These are phyloP conservation scores for Spinacia oleracea DNA, from an alignment of 179 eudicot genomes.

Conservation along the genomic window DNA sequence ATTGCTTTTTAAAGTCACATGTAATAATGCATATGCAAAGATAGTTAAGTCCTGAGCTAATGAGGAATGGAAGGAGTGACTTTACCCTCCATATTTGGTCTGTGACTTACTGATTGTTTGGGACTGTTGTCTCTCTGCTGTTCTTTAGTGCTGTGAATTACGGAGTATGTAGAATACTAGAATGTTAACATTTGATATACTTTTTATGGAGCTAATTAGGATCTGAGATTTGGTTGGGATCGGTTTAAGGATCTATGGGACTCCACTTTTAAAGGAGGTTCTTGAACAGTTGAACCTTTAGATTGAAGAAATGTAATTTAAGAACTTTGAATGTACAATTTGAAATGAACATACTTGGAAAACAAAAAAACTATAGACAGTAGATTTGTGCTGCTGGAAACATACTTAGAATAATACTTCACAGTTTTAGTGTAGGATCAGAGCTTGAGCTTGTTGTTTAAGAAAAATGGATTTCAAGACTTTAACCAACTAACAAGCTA, in stretches of 20 bases:
- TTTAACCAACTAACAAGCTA: too few relatives aligned
- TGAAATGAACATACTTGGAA: neutral
- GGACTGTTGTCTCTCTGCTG: neutral
- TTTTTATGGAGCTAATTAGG: neutral
- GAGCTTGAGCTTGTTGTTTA: neutral
- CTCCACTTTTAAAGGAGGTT: neutral
- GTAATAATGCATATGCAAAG: neutral
- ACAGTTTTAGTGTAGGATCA: neutral
- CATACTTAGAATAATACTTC: neutral
- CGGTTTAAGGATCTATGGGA: neutral
- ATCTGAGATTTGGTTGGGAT: neutral
- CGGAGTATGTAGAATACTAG: too few relatives aligned
- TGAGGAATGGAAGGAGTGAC: neutral
- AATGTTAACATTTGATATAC: neutral
- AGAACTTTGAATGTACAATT: neutral
- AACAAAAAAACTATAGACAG: neutral
- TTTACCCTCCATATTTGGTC: neutral
- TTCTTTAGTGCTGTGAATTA: neutral
- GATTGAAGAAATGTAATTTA: neutral
- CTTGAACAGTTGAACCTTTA: neutral
- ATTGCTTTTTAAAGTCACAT: neutral
- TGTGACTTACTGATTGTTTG: neutral
- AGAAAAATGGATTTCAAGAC: too few relatives aligned
- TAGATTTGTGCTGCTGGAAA: neutral
- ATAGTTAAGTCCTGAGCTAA: neutral